Percentiles rank a stretch among this genome's conserved stretches.
phyloP scores from a whole-genome alignment of 2,329 filamentous ascomycete species.

The Colletotrichum lupini region DNA sequence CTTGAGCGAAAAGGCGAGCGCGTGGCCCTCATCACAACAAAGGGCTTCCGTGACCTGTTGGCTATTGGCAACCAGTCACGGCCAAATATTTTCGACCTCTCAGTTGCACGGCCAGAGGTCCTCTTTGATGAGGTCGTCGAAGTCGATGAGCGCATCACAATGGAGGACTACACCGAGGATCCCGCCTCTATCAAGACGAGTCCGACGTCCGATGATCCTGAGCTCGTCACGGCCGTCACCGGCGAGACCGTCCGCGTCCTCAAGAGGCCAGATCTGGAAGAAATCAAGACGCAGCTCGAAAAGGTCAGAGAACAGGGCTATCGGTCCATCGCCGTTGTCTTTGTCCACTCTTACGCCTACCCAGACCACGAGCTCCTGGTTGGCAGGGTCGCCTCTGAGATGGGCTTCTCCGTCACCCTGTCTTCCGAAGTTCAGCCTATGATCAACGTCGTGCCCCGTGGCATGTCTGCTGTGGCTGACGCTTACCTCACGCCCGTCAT shows the following conservation, averaged over 20 bases:
- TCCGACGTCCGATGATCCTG: slow-evolving; percentile 51
- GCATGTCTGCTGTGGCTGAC: slow-evolving; percentile 55
- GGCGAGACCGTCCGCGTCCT: slow-evolving; percentile 77
- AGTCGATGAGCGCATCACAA: slow-evolving; percentile 78
- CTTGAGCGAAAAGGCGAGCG: slow-evolving; percentile 79
- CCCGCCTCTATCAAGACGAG: slow-evolving; percentile 64
- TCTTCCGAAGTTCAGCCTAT: slow-evolving; percentile 53
- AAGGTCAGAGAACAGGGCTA: slow-evolving; percentile 71
- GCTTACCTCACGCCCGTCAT: slow-evolving; percentile 56
- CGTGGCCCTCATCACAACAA: slow-evolving; percentile 77
- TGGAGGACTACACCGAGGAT: slow-evolving; percentile 80
- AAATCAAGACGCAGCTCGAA: slow-evolving; percentile 67
- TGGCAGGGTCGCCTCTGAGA: slow-evolving; percentile 47
- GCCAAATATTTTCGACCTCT: slow-evolving; percentile 79
- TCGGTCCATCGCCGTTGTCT: slow-evolving; percentile 63
- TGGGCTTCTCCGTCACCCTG: slow-evolving; percentile 54
- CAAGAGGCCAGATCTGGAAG: slow-evolving; percentile 64
- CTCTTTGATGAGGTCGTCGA: slow-evolving; percentile 78
- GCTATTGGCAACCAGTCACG: slow-evolving; percentile 80
- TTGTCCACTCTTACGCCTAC: slow-evolving; percentile 77
- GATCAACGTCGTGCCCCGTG: slow-evolving; percentile 57
- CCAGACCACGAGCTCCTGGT: slow-evolving; percentile 65
- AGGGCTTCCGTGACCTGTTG: slow-evolving; percentile 78
- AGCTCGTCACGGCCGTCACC: slow-evolving; percentile 70
- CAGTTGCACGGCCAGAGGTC: slow-evolving; percentile 74